Base-by-base conservation (phyloP, 2,329 filamentous ascomycete genomes). In the Escovopsis weberi region DNA sequence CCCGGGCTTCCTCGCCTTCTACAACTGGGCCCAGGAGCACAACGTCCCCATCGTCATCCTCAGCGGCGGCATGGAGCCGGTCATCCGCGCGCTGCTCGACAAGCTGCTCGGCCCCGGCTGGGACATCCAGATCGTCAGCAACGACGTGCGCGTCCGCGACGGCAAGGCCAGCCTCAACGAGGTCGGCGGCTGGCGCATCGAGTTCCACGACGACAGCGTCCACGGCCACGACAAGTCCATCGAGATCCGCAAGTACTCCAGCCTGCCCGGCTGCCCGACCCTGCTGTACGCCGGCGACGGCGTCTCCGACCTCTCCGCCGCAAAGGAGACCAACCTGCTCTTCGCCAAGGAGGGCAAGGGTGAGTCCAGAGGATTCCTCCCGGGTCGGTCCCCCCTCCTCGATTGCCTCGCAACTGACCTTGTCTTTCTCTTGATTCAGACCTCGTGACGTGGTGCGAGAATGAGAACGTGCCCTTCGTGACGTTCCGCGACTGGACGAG, bases 221-320 rank as follows among this genome's bases (percentile, higher is more conserved):
- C 93, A 93, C 55, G 91, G 91, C n/a, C 91, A 98, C 59, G 89
- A 98, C 71, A 98, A 98, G 75, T 88, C 82, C 26, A 69, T 89
- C 42, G 85, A 91, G 59, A 86, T 98, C 55, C 78, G 85, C 50
- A 86, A 86, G 41, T 96, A 96, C 64, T 80, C 82, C 2, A 70
- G 77, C 26, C 69, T 94, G 37, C 78, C 85, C 0, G 64, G 82
- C 55, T 74, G 87, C 36, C 91, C 91, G 2, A 80, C 78, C 34
- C 76, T 96, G 65, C 86, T 96, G 61, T 98, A 98, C 56, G 89
- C 91, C 30, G 91, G 91, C 45, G 89, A 96, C 54, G 89, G 89
- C 39, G 86, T 95, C 4, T 93, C 85, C 3, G 89, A 96, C 59
- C 69, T 96, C 41, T 93, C 85, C 26, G 91, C 89, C 8, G 89